Conservation (phyloP, 768 basidiomycete species). For the Kwoniella bestiolae region DNA sequence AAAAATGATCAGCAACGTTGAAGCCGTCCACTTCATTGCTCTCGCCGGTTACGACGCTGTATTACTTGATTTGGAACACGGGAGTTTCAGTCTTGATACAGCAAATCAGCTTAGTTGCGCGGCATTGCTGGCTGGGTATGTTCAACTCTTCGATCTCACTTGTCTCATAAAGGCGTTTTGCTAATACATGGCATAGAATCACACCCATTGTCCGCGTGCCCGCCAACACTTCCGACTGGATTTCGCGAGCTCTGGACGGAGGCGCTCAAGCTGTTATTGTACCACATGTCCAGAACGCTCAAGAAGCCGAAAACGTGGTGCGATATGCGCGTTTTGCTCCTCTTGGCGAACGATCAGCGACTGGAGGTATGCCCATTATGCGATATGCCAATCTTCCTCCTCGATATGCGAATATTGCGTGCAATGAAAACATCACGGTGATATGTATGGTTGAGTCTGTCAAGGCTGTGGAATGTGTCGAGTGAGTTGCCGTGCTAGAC, state of each 20-base stretch:
- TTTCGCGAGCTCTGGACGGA: slow-evolving; percentile 43
- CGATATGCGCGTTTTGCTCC: slow-evolving; percentile 39
- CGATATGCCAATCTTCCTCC: slow-evolving; percentile 28
- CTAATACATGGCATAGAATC: slow-evolving; percentile 15
- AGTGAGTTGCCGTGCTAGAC: slow-evolving; percentile 21
- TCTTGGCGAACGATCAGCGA: slow-evolving; percentile 23
- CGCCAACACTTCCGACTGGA: slow-evolving; percentile 44
- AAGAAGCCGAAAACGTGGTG: slow-evolving; percentile 42
- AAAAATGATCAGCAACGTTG: too few relatives aligned
- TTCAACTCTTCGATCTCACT: not conserved
- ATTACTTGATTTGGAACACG: slow-evolving; percentile 47
- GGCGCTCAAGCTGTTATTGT: slow-evolving; percentile 49
- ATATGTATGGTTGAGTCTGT: slow-evolving; percentile 45
- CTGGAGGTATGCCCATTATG: slow-evolving; percentile 25
- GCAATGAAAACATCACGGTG: slow-evolving; percentile 35
- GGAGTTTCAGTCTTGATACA: slow-evolving; percentile 34
- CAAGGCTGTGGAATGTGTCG: slow-evolving; percentile 29
- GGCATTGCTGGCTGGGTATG: slow-evolving; percentile 34
- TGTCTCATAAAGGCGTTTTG: slow-evolving; percentile 9
- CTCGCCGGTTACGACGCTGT: slow-evolving; percentile 38
- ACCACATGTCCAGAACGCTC: slow-evolving; percentile 41
- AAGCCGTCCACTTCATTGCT: too few relatives aligned
- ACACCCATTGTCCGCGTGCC: slow-evolving; percentile 45
- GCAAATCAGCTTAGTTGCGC: slow-evolving; percentile 31
- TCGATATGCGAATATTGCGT: slow-evolving; percentile 21